These are phyloP conservation scores for Lophiostoma macrostomum DNA, from an alignment of 495 filamentous ascomycete species.

Conservation along the genomic window DNA sequence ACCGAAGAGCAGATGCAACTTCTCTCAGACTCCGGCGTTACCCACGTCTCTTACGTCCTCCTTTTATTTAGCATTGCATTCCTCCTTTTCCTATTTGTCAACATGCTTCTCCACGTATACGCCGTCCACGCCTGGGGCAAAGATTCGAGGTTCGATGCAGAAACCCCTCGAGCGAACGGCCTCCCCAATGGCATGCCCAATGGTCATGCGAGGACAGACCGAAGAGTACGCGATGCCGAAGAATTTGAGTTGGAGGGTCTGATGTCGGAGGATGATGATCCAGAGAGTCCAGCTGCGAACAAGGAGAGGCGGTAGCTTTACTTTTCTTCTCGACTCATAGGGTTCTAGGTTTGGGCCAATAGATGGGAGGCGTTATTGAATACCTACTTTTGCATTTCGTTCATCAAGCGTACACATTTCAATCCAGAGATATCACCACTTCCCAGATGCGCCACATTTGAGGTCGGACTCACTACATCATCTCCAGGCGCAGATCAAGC, in stretches of 20 bases:
- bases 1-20: conserved; percentile 93
- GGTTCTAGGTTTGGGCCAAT: no score
- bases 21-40: conserved; percentile 66
- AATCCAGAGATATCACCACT: no score
- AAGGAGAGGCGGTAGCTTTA: conserved; percentile 14
- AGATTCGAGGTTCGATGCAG: conserved; percentile 20
- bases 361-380: no score
- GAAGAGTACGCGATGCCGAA: conserved; percentile 68
- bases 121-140: conserved; percentile 55
- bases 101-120: conserved; percentile 80
- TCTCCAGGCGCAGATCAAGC: no score
- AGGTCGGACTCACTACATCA: no score
- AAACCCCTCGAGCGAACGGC: conserved; percentile 27
- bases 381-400: no score
- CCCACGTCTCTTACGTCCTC: conserved; percentile 86
- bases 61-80: conserved; percentile 89
- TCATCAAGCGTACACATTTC: no score
- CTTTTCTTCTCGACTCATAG: no score
- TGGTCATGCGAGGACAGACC: conserved; percentile 51
- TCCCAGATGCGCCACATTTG: no score
- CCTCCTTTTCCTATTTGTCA: conserved; percentile 83
- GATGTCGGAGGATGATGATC: conserved; percentile 74
- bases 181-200: conserved; percentile 41
- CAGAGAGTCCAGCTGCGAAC: conserved; percentile 9
- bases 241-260: conserved; percentile 89